A percentile compares a stretch with the other conserved stretches of the same genome.
Conservation (phyloP, 2,329 filamentous ascomycete genomes). For the Claviceps purpurea region DNA sequence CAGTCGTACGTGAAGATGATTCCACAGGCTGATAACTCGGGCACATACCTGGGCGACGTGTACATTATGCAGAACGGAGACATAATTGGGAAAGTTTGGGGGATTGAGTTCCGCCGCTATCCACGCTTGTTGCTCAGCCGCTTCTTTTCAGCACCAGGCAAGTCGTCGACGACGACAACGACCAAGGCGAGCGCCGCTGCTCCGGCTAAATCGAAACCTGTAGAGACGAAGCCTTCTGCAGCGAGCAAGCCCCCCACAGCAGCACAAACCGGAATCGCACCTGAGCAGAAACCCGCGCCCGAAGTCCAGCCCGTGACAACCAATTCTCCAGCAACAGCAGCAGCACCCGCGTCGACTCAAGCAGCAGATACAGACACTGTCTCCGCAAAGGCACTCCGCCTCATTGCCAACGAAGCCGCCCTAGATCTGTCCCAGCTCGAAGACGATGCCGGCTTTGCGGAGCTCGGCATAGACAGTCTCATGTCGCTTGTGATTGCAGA, state of each 20-base stretch:
- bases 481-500: conserved; percentile 45
- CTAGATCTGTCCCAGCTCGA: conserved; percentile 38
- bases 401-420: conserved; percentile 42
- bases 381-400: conserved; percentile 30
- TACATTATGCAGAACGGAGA: conserved; percentile 40
- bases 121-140: conserved; percentile 53
- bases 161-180: conserved; percentile 9
- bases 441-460: conserved; percentile 40
- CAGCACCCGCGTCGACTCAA: conserved; percentile 7
- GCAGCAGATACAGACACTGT: conserved; percentile 7
- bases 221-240: background rate
- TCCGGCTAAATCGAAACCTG: background rate
- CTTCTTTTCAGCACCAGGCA: conserved; percentile 36
- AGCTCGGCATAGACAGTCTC: conserved; percentile 46
- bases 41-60: conserved; percentile 35
- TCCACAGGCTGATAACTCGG: conserved; percentile 28
- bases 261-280: background rate
- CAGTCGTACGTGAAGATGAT: conserved; percentile 47
- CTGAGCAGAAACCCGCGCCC: background rate
- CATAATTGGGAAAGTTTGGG: conserved; percentile 35
- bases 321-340: conserved; percentile 13
- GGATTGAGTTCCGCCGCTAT: conserved; percentile 53
- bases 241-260: background rate
- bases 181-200: background rate
- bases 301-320: background rate